Base-by-base conservation (phyloP, 331 rosid species). In the Rosa hybrid region DNA sequence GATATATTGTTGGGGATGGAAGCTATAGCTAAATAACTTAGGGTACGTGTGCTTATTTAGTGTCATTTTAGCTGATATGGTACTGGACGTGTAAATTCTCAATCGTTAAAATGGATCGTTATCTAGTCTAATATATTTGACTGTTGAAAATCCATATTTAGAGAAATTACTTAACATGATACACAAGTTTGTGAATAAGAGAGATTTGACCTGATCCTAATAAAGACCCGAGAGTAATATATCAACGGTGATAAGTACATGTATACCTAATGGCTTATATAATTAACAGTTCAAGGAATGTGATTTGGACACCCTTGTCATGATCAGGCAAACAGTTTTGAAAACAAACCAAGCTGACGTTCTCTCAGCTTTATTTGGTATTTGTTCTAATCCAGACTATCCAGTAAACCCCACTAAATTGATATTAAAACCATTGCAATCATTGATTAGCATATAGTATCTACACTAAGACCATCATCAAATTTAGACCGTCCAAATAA, bases 251-350 rank as follows among this genome's bases (percentile, higher is more conserved):
- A 68, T 18, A 38, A 39, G 16, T 39, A 39, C 27, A 1, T 17
- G 12, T 67, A 67, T 0, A 17, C 48, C 49, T 7, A 67, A 67
- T 68, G 27, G 13, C 72, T 34, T 17, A 68, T 39, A 38, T 18
- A 68, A 68, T 17, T 1, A 17, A 68, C 6, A 17, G 64, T 51
- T 30, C 51, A 30, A 30, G 65, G 5, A 53, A 1, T 12, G 30
- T 51, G 48, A 73, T 34, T 73, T 45, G 1, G 76, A 51, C 77
- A 49, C 77, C 62, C 48, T 7, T 54, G 13, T 72, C 64, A 30
- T 50, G 0, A 51, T 73, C 25, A 17, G 50, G 42, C 16, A 49
- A 72, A 14, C 20, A 45, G 9, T 30, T 25, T 50, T 72, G 3
- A 12, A 71, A 14, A 21, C 20, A 5, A 45, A 46, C 44, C 44